These are phyloP conservation scores for Spongiforma sp. DNA, from an alignment of 1,284 basidiomycete genomes.

Conservation along the genomic window DNA sequence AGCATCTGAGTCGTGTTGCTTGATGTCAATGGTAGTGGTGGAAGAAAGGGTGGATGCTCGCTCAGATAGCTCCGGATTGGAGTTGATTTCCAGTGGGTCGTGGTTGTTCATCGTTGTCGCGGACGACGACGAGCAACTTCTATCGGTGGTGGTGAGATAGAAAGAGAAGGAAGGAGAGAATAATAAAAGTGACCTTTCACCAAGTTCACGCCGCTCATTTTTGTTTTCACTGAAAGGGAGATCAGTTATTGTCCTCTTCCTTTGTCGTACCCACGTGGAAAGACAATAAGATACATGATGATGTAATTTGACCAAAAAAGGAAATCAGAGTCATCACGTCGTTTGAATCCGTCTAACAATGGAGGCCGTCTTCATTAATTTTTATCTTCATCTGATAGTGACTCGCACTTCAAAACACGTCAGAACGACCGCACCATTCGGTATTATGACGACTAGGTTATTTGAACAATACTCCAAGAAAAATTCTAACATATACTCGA, in stretches of 20 bases:
- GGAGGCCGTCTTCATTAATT: no score
- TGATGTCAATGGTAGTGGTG: constrained; percentile 28
- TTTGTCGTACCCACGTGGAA: constrained; percentile 27
- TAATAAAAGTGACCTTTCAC: neutral
- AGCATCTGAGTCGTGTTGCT: constrained; percentile 14
- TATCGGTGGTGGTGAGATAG: constrained; percentile 6
- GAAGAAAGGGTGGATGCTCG: constrained; percentile 26
- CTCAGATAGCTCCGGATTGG: constrained; percentile 16
- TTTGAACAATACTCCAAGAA: no score
- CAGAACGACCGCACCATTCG: no score
- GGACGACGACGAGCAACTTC: constrained; percentile 33
- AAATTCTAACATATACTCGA: no score
- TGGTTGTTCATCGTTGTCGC: constrained; percentile 39
- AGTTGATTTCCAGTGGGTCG: constrained; percentile 24
- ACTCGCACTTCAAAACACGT: no score
- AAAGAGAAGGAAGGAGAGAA: constrained; percentile 3
- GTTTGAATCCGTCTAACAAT: no score
- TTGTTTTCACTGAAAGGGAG: constrained; percentile 23
- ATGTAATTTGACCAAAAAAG: no score
- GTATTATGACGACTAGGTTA: no score
- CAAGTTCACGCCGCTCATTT: constrained; percentile 18
- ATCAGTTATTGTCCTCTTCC: constrained; percentile 26
- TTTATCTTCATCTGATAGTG: no score
- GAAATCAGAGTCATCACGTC: no score
- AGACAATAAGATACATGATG: constrained; percentile 32